A percentile compares a stretch with the other conserved stretches of the same genome.
Conservation (phyloP, 768 basidiomycete species). For the Suillus cothurnatus region DNA sequence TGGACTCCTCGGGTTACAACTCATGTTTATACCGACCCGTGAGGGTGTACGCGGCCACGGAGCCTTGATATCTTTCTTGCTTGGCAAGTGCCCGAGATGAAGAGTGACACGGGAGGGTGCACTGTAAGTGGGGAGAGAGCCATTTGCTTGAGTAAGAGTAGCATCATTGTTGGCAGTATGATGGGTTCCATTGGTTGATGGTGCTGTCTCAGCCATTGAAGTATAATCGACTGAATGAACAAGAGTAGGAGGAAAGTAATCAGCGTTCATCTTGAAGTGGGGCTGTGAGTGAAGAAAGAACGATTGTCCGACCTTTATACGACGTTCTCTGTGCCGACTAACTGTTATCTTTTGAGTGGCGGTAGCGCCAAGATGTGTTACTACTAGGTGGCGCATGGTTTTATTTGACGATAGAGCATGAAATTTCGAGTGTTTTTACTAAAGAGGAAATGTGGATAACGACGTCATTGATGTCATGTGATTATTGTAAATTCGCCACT, state of each 20-base stretch:
- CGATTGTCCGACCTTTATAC: constrained; percentile 13
- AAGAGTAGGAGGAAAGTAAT: constrained; percentile 37
- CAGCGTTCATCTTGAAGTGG: constrained; percentile 12
- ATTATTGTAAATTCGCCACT: not conserved
- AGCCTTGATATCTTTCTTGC: constrained; percentile 70
- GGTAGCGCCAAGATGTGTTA: not conserved
- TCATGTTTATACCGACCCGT: constrained; percentile 43
- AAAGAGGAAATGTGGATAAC: constrained; percentile 30
- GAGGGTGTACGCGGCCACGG: constrained; percentile 78
- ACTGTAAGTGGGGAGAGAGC: constrained; percentile 19
- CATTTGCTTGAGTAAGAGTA: constrained; percentile 7
- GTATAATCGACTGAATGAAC: constrained; percentile 23
- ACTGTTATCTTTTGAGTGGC: constrained; percentile 9
- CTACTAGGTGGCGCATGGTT: not conserved
- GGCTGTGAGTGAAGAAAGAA: not conserved
- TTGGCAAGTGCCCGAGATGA: constrained; percentile 73
- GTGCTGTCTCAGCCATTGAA: constrained; percentile 9
- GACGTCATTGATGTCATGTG: constrained; percentile 29
- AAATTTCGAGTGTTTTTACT: constrained; percentile 17
- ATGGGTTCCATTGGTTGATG: constrained; percentile 13
- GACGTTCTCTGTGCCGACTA: not conserved
- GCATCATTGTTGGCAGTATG: not conserved
- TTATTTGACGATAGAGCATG: constrained; percentile 20
- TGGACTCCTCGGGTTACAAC: constrained; percentile 1
- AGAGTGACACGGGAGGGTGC: constrained; percentile 67